A percentile compares a stretch with the other conserved stretches of the same genome.
Evolutionary conservation across 1,284 basidiomycete species (phyloP).

Genomic region (Neotropicomus parvogracilis): DNA sequence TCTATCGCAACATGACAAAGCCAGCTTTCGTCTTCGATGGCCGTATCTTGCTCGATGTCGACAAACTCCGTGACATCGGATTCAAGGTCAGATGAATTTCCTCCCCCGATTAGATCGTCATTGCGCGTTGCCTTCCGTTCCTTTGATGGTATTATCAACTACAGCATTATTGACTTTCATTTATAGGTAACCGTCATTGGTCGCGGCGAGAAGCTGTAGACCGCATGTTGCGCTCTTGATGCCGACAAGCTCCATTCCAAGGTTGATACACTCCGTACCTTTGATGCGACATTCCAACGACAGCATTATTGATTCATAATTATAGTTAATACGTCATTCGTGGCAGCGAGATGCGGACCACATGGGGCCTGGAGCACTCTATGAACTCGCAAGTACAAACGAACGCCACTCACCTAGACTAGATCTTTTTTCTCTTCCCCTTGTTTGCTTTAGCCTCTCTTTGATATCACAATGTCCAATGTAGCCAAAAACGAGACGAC

Average conservation of each 20-base stretch:
- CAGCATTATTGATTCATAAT: not conserved
- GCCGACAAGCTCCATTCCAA: not conserved
- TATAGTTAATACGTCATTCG: slow-evolving; percentile 33
- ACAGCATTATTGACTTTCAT: slow-evolving; percentile 9
- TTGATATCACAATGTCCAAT: slow-evolving; percentile 8
- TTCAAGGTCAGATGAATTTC: slow-evolving; percentile 70
- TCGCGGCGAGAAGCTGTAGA: slow-evolving; percentile 34
- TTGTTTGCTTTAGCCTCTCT: not conserved
- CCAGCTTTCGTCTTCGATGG: slow-evolving; percentile 96
- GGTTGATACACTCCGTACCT: not conserved
- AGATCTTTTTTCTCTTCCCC: not conserved
- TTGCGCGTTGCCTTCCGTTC: not conserved
- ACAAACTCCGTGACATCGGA: slow-evolving; percentile 79
- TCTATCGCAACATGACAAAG: slow-evolving; percentile 91
- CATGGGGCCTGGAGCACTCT: not conserved
- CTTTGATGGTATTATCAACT: slow-evolving; percentile 10
- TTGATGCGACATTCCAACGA: not conserved
- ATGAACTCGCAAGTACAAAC: not conserved
- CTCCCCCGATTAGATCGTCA: not conserved
- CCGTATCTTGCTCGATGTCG: slow-evolving; percentile 78
- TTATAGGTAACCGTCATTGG: slow-evolving; percentile 35
- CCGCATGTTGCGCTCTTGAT: not conserved
- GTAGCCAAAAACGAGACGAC: slow-evolving; percentile 11
- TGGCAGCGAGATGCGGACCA: slow-evolving; percentile 31
- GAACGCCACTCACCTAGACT: slow-evolving; percentile 12